A percentile compares a stretch with the other conserved stretches of the same genome.
phyloP scores from a whole-genome alignment of 768 basidiomycete species.

The Hericium erinaceus region DNA sequence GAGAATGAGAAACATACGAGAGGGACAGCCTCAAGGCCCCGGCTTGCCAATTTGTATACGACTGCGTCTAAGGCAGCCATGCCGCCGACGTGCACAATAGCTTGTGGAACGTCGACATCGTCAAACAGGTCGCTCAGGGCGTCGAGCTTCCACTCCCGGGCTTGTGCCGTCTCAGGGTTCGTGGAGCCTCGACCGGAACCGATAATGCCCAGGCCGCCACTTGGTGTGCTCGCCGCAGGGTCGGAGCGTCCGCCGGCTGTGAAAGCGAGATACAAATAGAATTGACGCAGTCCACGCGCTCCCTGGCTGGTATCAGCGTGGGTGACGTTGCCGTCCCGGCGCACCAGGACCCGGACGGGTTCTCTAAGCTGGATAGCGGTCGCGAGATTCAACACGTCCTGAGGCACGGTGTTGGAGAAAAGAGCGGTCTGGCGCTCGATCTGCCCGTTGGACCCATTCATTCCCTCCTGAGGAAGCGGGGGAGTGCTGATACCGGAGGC shows the following conservation, averaged over 20 bases:
- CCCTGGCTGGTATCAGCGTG: constrained; percentile 62
- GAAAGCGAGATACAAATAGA: constrained; percentile 93
- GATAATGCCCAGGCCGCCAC: constrained; percentile 77
- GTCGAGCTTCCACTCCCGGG: constrained; percentile 92
- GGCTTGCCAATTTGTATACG: constrained; percentile 79
- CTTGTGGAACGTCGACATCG: constrained; percentile 72
- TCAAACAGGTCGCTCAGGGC: constrained; percentile 86
- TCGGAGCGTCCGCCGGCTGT: constrained; percentile 75
- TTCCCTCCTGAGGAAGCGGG: constrained; percentile 33
- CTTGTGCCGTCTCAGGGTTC: constrained; percentile 75
- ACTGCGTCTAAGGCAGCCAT: constrained; percentile 83
- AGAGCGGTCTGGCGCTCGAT: constrained; percentile 85
- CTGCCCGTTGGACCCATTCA: constrained; percentile 23
- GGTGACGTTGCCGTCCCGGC: constrained; percentile 77
- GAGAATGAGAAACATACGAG: constrained; percentile 45
- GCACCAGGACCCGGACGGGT: constrained; percentile 94
- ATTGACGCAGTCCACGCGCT: constrained; percentile 84
- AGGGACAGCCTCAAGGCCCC: constrained; percentile 81
- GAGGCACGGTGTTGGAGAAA: constrained; percentile 98
- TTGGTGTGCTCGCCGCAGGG: constrained; percentile 31
- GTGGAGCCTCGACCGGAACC: constrained; percentile 82
- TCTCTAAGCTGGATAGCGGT: constrained; percentile 89
- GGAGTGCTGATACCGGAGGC: constrained; percentile 47
- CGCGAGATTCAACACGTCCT: constrained; percentile 94
- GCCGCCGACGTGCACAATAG: constrained; percentile 83